A percentile compares a stretch with the other conserved stretches of the same genome.
These are phyloP conservation scores for Yarrowia deformans DNA, from an alignment of 805 yeast genomes.

Conservation along the genomic window DNA sequence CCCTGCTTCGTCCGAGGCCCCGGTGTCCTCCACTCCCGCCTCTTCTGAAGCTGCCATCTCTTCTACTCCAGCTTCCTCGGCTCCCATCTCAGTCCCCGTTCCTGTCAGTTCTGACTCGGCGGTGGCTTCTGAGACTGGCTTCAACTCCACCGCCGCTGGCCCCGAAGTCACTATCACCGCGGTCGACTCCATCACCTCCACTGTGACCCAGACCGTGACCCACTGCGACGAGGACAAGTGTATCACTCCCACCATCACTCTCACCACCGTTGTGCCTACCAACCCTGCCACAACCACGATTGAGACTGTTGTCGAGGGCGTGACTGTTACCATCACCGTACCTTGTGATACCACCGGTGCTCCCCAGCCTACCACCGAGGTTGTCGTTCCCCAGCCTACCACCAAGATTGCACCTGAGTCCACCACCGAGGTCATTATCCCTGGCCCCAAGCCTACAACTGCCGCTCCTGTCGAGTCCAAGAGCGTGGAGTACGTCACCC, in stretches of 20 bases:
- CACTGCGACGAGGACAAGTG: conserved; percentile 34
- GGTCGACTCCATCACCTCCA: conserved; percentile 19
- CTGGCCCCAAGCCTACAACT: background rate
- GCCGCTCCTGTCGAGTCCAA: background rate
- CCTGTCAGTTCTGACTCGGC: background rate
- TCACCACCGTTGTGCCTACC: conserved; percentile 34
- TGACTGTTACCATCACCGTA: conserved; percentile 29
- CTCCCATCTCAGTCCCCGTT: background rate
- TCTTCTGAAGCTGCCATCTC: background rate
- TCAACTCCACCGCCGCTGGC: background rate
- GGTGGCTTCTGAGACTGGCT: background rate
- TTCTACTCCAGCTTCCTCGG: background rate
- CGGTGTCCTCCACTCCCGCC: background rate
- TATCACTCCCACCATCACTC: conserved; percentile 31
- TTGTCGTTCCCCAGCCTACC: background rate
- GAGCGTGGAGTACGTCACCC: conserved; percentile 12
- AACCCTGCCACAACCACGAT: conserved; percentile 28
- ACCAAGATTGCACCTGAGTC: background rate
- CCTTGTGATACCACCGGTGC: conserved; percentile 33
- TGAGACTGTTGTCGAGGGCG: conserved; percentile 15
- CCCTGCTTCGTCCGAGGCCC: background rate
- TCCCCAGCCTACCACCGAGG: conserved; percentile 4
- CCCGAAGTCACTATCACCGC: conserved; percentile 8
- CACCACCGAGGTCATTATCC: background rate
- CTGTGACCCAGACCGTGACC: conserved; percentile 27